phyloP scores from a whole-genome alignment of 139 green algal species.

The Closterium sp. region DNA sequence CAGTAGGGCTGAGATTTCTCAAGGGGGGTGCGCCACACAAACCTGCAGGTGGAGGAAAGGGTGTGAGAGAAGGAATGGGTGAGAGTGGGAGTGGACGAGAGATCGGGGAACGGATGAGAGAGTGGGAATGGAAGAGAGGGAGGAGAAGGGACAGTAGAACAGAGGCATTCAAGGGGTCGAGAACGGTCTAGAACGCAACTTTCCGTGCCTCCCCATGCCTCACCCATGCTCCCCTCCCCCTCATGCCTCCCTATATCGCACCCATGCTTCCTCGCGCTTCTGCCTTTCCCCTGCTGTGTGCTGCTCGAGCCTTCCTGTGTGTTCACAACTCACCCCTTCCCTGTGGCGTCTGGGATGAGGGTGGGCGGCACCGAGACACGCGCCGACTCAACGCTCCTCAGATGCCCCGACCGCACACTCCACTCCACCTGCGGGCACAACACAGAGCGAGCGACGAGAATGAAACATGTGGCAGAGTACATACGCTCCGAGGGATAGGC shows the following conservation, averaged over 20 bases:
- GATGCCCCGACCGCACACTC: slow-evolving; percentile 18
- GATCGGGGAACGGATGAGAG: background rate
- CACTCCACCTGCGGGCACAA: slow-evolving; percentile 17
- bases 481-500: no score
- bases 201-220: background rate
- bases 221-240: background rate
- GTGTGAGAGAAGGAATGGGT: background rate
- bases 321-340: background rate
- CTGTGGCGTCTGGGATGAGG: background rate
- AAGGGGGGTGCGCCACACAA: slow-evolving; percentile 7
- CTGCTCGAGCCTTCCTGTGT: background rate
- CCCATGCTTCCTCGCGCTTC: background rate
- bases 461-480: no score
- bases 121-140: background rate
- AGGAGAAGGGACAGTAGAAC: background rate
- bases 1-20: slow-evolving; percentile 19
- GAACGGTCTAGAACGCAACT: background rate
- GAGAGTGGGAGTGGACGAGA: background rate
- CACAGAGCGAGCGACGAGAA: background rate
- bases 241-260: background rate
- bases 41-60: slow-evolving; percentile 4
- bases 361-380: slow-evolving; percentile 23
- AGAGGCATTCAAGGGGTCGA: background rate
- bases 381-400: slow-evolving; percentile 22
- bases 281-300: no score